Evolutionary conservation across 495 filamentous ascomycete genomes (phyloP), one percentile per base, ranked within the genome.

Genomic region (Penicillium paxilli): DNA sequence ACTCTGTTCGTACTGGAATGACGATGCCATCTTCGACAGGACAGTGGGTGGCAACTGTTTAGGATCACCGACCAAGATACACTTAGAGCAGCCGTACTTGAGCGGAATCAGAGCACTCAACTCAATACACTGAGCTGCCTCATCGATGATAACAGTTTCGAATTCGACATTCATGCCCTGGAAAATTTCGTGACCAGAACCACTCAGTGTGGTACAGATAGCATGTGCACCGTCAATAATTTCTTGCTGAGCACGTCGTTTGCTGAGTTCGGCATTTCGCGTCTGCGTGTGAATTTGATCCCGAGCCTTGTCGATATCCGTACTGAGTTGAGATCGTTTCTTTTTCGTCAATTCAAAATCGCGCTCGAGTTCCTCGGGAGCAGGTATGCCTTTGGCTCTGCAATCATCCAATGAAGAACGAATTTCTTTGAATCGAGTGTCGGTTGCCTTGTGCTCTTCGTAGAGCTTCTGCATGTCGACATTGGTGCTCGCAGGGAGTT

Each of bases 51-150:
- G 94, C 56, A 98, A 75, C 65, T 98, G 94, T 64, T 98, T 96
- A 0, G 94, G 94, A 74, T 98, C 94, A 73, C 94, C 94, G 22
- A 98, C 94, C 25, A 98, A 84, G 52, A 98, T 90, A 71, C 95
- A 98, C 69, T 97, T 98, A 12, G 89, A 87, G 67, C 92, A 96
- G 19, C 94, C 94, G 62, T 98, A 98, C 70, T 98, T 98, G 22
- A 98, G 80, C 5, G 94, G 94, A 57, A 98, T 98, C 19, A 98
- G 82, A 16, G 95, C 92, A 62, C 92, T 96, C 67, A 98, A 79
- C 73, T 98, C 94, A 57, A 98, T 94, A 54, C 91, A 98, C 76
- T 98, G 94, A 17, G 94, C 94, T 2, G 94, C 94, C 78, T 98
- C 94, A 62, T 98, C 94, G 62, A 98, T 96, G 63, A 98, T 88